These are phyloP conservation scores for Aaosphaeria pasadenensis DNA, from an alignment of 2,329 filamentous ascomycete species.

Conservation along the genomic window DNA sequence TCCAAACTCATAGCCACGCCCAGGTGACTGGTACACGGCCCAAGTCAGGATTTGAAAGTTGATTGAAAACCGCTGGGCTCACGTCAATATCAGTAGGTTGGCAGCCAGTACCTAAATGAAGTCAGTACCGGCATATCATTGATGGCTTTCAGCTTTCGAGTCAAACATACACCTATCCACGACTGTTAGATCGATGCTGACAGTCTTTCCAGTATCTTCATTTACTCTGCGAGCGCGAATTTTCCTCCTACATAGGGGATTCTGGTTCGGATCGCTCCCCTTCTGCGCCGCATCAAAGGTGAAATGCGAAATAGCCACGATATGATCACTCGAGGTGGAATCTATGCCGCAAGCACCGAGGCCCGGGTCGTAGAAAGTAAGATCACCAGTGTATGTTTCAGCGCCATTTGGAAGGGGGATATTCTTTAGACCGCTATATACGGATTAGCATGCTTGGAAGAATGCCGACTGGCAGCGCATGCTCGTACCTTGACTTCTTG, in stretches of 20 bases:
- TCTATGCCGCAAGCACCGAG: conserved; percentile 68
- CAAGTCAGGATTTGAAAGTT: conserved; percentile 44
- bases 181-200: conserved; percentile 60
- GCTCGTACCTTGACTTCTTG: conserved; percentile 13
- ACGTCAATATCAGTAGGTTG: conserved; percentile 50
- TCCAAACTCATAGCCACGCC: conserved; percentile 44
- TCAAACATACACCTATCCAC: conserved; percentile 60
- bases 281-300: conserved; percentile 60
- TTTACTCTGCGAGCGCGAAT: conserved; percentile 58
- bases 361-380: conserved; percentile 66
- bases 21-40: conserved; percentile 50
- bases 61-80: conserved; percentile 46
- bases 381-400: conserved; percentile 57
- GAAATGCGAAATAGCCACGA: conserved; percentile 66
- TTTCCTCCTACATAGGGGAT: conserved; percentile 64
- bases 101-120: conserved; percentile 44
- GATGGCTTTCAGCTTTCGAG: neutral
- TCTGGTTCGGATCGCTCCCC: conserved; percentile 56
- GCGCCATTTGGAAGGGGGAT: conserved; percentile 53
- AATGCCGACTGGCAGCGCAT: too few species aligned
- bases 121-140: conserved; percentile 10
- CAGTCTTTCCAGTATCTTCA: conserved; percentile 38
- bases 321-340: conserved; percentile 53
- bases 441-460: too few species aligned
- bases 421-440: conserved; percentile 23